Conservation (phyloP, 2,329 filamentous ascomycete genomes). For the Trichoderma sp. region DNA sequence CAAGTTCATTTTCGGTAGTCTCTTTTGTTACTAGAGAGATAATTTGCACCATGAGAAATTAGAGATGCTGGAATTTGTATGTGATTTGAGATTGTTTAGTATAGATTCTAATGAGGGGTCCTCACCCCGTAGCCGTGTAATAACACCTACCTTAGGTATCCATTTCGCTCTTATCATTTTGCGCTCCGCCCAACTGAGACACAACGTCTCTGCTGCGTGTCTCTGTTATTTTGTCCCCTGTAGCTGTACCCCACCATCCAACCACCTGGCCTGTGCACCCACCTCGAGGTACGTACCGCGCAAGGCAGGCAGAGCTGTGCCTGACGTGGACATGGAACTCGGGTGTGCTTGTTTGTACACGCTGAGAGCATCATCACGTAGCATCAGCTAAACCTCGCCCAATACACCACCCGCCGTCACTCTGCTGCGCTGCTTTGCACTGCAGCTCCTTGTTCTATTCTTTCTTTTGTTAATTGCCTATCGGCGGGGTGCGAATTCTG, state of each 20-base stretch:
- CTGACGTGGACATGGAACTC: slow-evolving; percentile 50
- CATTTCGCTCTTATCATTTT: neutral
- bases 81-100: too few relatives aligned
- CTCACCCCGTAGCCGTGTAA: neutral
- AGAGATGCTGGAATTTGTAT: too few relatives aligned
- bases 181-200: neutral
- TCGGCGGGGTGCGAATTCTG: neutral
- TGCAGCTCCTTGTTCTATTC: slow-evolving; percentile 28
- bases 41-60: too few relatives aligned
- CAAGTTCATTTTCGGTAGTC: too few relatives aligned
- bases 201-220: neutral
- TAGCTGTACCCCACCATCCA: slow-evolving; percentile 13
- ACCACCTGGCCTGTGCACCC: slow-evolving; percentile 35
- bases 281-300: slow-evolving; percentile 39
- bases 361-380: slow-evolving; percentile 37
- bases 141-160: neutral
- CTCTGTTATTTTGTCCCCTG: slow-evolving; percentile 6
- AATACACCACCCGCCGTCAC: neutral
- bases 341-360: slow-evolving; percentile 36
- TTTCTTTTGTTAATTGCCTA: slow-evolving; percentile 22
- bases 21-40: too few relatives aligned
- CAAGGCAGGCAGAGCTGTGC: slow-evolving; percentile 48
- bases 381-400: slow-evolving; percentile 24
- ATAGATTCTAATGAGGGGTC: too few relatives aligned
- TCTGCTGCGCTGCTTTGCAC: slow-evolving; percentile 10